Base-by-base conservation (phyloP, 495 filamentous ascomycete species). In the Penicillium soppii region DNA sequence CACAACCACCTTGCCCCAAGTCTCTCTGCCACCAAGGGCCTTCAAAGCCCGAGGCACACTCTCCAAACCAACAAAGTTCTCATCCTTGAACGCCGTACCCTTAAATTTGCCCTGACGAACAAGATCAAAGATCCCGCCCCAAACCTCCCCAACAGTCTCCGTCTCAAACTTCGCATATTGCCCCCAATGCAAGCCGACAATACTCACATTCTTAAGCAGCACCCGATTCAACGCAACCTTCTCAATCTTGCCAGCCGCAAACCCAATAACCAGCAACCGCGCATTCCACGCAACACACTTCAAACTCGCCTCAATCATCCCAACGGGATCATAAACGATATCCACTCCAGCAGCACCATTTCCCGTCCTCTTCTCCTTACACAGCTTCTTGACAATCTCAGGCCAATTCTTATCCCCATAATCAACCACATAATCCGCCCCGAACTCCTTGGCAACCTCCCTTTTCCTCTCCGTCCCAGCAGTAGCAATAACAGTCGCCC, bases 1-100 rank as follows among this genome's bases (percentile, higher is more conserved):
- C 3, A 97, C 87, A 1, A 97, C 90, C 2, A 97, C 92, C 79
- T 97, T 97, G 0, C 92, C 92, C 92, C 92, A 97, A 0, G 90
- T 96, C 58, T 87, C 90, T 38, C 92, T 74, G 13, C 80, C 79
- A 0, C 89, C 92, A 32, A 97, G 72, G 13, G 86, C 85, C 63
- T 85, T 73, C 60, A 97, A 68, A 0, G 92, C 92, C 47, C 80
- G 79, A 0, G 86, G 83, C 16, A 97, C 81, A 49, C 77, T 83
- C 64, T 95, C 90, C 49, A 97, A 67, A 0, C 92, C 91, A 22
- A 87, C 80, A 68, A 89, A 96, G 53, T 84, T 83, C 73, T 83
- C 77, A 65, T 95, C 92, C 23, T 79, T 85, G 60, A 90, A 97
- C 36, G 86, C 83, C 3, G 91, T 97, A 0, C 87, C 84, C 66